A percentile compares a stretch with the other conserved stretches of the same genome.
These are phyloP conservation scores for Pulveroboletus sp. DNA, from an alignment of 768 basidiomycete genomes.

Conservation along the genomic window DNA sequence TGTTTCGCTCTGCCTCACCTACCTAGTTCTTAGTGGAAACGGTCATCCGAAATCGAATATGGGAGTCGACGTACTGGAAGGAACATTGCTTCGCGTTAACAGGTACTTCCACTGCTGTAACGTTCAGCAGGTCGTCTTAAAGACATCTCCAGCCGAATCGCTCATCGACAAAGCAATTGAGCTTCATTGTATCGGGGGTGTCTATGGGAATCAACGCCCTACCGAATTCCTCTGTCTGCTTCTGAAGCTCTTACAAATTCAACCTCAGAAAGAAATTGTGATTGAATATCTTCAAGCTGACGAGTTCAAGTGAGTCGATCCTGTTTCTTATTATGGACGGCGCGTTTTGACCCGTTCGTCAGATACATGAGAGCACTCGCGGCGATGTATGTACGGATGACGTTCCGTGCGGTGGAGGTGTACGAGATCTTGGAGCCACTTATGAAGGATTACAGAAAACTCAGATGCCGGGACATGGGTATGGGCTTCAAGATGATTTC, in stretches of 20 bases:
- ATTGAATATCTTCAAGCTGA: constrained; percentile 94
- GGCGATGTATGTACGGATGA: constrained; percentile 92
- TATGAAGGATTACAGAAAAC: constrained; percentile 89
- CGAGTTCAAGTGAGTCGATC: constrained; percentile 87
- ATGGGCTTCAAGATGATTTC: constrained; percentile 24
- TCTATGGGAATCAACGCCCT: constrained; percentile 91
- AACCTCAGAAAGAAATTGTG: constrained; percentile 96
- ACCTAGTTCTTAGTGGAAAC: constrained; percentile 88
- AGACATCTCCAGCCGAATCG: constrained; percentile 63
- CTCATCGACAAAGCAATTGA: constrained; percentile 92
- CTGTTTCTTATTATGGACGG: not conserved
- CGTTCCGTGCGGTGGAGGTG: constrained; percentile 85
- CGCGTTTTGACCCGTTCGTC: constrained; percentile 1
- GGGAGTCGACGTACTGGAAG: constrained; percentile 95
- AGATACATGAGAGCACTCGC: constrained; percentile 94
- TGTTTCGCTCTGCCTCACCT: constrained; percentile 17
- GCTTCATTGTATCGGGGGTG: constrained; percentile 80
- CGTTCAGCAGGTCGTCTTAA: constrained; percentile 1
- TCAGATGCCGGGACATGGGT: constrained; percentile 81
- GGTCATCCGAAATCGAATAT: constrained; percentile 92
- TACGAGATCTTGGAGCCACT: constrained; percentile 93
- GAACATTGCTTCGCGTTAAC: constrained; percentile 98
- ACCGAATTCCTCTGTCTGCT: constrained; percentile 92
- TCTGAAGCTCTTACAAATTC: constrained; percentile 92
- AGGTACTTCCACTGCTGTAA: constrained; percentile 43